Evolutionary conservation across 805 yeast genomes (phyloP).

Genomic region (Metschnikowia amazonensis): DNA sequence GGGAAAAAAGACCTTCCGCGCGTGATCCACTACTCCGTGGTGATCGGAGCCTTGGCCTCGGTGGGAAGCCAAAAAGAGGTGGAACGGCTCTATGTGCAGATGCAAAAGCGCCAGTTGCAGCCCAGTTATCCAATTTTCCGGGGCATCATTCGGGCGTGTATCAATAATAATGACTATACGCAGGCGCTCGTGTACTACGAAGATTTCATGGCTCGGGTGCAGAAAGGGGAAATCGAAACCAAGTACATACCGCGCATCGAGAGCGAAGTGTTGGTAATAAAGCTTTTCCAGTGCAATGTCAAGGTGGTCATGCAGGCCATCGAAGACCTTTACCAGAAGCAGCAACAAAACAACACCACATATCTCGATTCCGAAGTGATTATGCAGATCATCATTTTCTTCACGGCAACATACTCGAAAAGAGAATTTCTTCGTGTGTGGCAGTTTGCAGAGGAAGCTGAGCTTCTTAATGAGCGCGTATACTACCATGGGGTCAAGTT

Average conservation of each 20-base stretch:
- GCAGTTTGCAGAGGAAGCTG: conserved; percentile 17
- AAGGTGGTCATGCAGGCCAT: conserved; percentile 27
- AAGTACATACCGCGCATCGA: conserved; percentile 23
- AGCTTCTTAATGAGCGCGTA: conserved; percentile 23
- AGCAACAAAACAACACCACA: conserved; percentile 12
- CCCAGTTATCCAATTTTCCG: conserved; percentile 45
- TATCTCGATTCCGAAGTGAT: conserved; percentile 20
- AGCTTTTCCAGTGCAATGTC: conserved; percentile 25
- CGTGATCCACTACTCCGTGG: conserved; percentile 53
- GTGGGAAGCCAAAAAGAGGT: conserved; percentile 48
- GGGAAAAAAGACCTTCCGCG: conserved; percentile 53
- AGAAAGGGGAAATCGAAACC: conserved; percentile 11
- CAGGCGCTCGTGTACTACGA: conserved; percentile 31
- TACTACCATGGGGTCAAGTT: conserved; percentile 27
- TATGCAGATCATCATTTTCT: conserved; percentile 20
- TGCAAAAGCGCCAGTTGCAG: conserved; percentile 41
- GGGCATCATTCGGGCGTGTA: conserved; percentile 43
- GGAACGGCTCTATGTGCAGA: conserved; percentile 46
- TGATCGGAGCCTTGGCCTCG: conserved; percentile 56
- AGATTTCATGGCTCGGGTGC: conserved; percentile 26
- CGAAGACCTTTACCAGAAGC: conserved; percentile 19
- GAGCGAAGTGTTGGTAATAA: conserved; percentile 25
- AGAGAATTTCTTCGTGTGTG: conserved; percentile 20
- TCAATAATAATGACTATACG: conserved; percentile 32
- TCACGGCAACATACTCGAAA: conserved; percentile 21